phyloP scores from a whole-genome alignment of 225 moss, liverwort and hornwort genomes.

The Asterella californica region DNA sequence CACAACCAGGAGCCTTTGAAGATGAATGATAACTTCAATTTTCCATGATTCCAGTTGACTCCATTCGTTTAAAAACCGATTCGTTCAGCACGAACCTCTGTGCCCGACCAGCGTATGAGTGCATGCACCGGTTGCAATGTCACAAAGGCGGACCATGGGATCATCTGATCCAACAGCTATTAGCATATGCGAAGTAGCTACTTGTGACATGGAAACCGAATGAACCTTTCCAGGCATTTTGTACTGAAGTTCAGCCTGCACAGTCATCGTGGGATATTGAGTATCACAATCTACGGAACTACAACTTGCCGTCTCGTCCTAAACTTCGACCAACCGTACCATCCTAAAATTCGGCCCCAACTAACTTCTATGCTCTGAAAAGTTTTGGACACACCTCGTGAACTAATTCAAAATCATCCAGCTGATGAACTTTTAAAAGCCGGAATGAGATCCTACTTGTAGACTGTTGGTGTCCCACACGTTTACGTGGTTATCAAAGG shows the following conservation, averaged over 20 bases:
- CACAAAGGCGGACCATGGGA: constrained; percentile 82
- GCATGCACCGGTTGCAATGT: constrained; percentile 91
- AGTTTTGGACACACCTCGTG: neutral
- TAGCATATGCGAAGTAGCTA: constrained; percentile 78
- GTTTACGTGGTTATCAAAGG: constrained; percentile 80
- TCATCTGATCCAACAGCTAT: constrained; percentile 89
- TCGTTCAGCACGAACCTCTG: constrained; percentile 48
- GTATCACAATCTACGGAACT: too few species aligned
- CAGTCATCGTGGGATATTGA: neutral
- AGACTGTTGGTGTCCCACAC: constrained; percentile 95
- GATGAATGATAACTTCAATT: neutral
- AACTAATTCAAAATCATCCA: neutral
- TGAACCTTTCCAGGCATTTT: constrained; percentile 81
- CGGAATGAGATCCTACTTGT: constrained; percentile 45
- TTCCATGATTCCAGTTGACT: neutral
- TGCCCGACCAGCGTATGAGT: constrained; percentile 89
- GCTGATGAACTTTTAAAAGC: constrained; percentile 1
- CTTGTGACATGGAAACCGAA: constrained; percentile 73
- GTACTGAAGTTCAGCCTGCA: constrained; percentile 76
- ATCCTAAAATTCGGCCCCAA: too few species aligned
- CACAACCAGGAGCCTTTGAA: neutral
- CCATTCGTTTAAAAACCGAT: neutral
- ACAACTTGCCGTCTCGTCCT: neutral
- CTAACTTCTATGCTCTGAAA: too few species aligned
- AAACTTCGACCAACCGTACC: neutral